Evolutionary conservation across 768 basidiomycete species (phyloP).

Genomic region (Mycena amicta): DNA sequence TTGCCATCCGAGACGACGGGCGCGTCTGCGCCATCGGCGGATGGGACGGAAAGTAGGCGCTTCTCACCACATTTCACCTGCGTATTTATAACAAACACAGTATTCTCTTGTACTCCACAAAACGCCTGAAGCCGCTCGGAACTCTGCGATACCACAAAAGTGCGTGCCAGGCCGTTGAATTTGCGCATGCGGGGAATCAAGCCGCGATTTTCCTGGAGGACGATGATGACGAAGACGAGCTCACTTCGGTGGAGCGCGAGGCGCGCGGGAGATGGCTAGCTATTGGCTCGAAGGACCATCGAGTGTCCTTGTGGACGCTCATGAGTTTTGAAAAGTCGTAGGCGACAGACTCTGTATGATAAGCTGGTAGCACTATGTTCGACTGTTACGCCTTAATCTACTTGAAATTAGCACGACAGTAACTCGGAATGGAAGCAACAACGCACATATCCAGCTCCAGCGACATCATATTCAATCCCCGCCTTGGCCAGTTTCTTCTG

Average conservation of each 20-base stretch:
- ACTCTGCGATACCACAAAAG: constrained; percentile 82
- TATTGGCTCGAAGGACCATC: constrained; percentile 65
- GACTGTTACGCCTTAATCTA: not conserved
- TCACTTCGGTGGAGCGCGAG: constrained; percentile 45
- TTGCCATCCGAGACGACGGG: constrained; percentile 77
- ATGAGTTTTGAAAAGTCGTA: constrained; percentile 48
- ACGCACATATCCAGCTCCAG: constrained; percentile 82
- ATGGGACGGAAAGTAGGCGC: constrained; percentile 87
- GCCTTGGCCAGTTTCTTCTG: constrained; percentile 76
- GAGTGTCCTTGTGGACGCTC: constrained; percentile 73
- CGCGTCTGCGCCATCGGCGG: constrained; percentile 86
- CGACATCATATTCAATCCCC: constrained; percentile 89
- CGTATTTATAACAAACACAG: too few species aligned
- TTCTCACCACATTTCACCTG: too few species aligned
- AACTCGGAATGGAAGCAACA: not conserved
- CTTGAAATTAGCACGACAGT: not conserved
- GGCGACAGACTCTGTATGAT: too few species aligned
- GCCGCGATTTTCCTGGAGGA: constrained; percentile 14
- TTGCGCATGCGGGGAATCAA: constrained; percentile 45
- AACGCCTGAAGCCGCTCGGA: constrained; percentile 80
- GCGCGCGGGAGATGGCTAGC: constrained; percentile 63
- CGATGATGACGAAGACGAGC: constrained; percentile 54
- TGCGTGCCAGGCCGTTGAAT: constrained; percentile 73
- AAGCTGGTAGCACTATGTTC: not conserved
- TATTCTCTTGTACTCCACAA: constrained; percentile 81